Base-by-base conservation (phyloP, 108 stramenopile species). In the Stephanodiscus minutulus region DNA sequence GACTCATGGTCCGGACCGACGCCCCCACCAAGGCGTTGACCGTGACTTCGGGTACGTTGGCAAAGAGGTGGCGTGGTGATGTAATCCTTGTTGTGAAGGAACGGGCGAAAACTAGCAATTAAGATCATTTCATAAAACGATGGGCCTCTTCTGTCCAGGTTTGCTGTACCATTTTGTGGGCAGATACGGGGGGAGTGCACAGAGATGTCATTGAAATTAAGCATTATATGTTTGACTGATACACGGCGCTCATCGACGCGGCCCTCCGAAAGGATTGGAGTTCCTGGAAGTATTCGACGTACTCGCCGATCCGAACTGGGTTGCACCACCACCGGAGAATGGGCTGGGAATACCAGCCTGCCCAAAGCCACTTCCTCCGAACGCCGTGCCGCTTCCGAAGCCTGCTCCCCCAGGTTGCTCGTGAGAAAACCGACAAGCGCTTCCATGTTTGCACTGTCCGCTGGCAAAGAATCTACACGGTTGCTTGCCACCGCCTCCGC, bases 1-100 rank as follows among this genome's bases (percentile, higher is more conserved):
- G 93, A 8, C 91, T 86, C 66, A 63, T 91, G 46, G 82, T 93
- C 15, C 79, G 96, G 17, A 87, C 88, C 11, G 47, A 78, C 53
- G 48, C 66, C 6, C 73, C 73, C 28, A 68, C 62, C 66, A n/a
- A n/a, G n/a, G n/a, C n/a, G n/a, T n/a, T n/a, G n/a, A n/a, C n/a
- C n/a, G n/a, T n/a, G n/a, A n/a, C n/a, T n/a, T n/a, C n/a, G n/a
- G n/a, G n/a, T n/a, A n/a, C n/a, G n/a, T n/a, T n/a, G n/a, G n/a
- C n/a, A n/a, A n/a, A n/a, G n/a, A n/a, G n/a, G n/a, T n/a, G n/a
- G n/a, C n/a, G n/a, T n/a, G n/a, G n/a, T n/a, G n/a, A n/a, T n/a
- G n/a, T n/a, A n/a, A n/a, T n/a, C n/a, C n/a, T n/a, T n/a, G n/a
- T n/a, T n/a, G n/a, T n/a, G n/a, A n/a, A n/a, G n/a, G n/a, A n/a